Evolutionary conservation across 345 rosid species (phyloP), one percentile per base, ranked within the genome.

Genomic region (Syzygium oleosum): DNA sequence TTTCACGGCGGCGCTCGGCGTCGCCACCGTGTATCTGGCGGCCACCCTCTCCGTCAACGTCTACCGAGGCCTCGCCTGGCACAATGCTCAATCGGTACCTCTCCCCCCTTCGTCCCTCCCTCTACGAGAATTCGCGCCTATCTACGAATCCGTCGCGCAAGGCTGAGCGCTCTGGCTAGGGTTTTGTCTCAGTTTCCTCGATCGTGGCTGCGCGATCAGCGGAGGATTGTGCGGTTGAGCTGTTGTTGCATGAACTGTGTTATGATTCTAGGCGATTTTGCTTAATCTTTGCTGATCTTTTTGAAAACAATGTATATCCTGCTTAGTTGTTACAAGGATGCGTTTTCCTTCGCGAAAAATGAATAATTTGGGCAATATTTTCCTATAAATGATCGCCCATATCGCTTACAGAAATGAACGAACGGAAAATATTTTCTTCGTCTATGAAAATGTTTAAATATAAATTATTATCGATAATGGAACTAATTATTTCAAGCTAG

Each of bases 51-150:
- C 97, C 86, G 78, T 95, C 90, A 96, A 96, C 92, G 93, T 94
- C 89, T 95, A 94, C 85, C 93, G 95, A 84, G 96, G 98, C 87
- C 93, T 94, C 54, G 84, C 96, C 84, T 96, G 96, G 97, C 98
- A 94, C 94, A 94, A 90, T 78, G 92, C 97, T 88, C 96, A 95
- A 91, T 87, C 95, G 86, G 96, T 95, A 90, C 87, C 85, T 79
- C 52, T 7, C 61, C 84, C 4, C 84, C 84, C 23, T 21, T 49
- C 41, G 38, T 53, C 87, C 79, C 34, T 86, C 51, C 77, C 65
- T n/a, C 22, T 12, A 3, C 16, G 52, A 29, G 11, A 25, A 25
- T 29, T 16, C 61, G 25, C 11, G 49, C 49, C 83, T 73, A 73
- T 17, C 83, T 38, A 21, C 7, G 83, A 73, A 73, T 73, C 83